These are phyloP conservation scores for Lachancea quebecensis DNA, from an alignment of 805 yeast species.

Conservation along the genomic window DNA sequence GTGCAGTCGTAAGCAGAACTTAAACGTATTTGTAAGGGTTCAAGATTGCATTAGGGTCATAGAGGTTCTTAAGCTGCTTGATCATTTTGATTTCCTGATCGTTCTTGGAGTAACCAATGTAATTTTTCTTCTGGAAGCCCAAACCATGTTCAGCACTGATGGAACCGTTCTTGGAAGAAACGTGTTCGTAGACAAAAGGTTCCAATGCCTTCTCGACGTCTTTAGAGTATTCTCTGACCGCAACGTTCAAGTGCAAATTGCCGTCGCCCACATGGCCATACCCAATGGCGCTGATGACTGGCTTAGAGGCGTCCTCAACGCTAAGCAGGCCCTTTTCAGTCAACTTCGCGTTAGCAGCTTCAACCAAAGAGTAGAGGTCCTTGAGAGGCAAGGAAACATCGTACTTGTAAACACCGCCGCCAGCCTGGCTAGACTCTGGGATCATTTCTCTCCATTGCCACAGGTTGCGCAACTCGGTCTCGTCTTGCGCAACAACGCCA, in stretches of 20 bases:
- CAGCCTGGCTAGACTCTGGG: slow-evolving; percentile 78
- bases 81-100: slow-evolving; percentile 65
- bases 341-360: slow-evolving; percentile 62
- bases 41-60: slow-evolving; percentile 86
- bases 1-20: slow-evolving; percentile 32
- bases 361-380: slow-evolving; percentile 75
- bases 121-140: slow-evolving; percentile 93
- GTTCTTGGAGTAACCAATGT: slow-evolving; percentile 77
- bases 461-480: slow-evolving; percentile 69
- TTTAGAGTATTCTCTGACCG: slow-evolving; percentile 76
- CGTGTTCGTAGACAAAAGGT: slow-evolving; percentile 94
- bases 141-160: slow-evolving; percentile 97
- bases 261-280: slow-evolving; percentile 99
- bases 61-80: slow-evolving; percentile 68
- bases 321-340: slow-evolving; percentile 52
- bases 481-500: slow-evolving; percentile 95
- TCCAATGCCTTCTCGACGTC: slow-evolving; percentile 76
- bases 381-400: slow-evolving; percentile 88
- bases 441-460: slow-evolving; percentile 97
- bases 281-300: slow-evolving; percentile 86
- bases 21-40: slow-evolving; percentile 90
- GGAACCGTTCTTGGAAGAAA: slow-evolving; percentile 64
- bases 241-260: slow-evolving; percentile 87
- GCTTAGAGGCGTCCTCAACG: slow-evolving; percentile 48
- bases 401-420: slow-evolving; percentile 95